A percentile compares a stretch with the other conserved stretches of the same genome.
phyloP scores from a whole-genome alignment of 306 rosid genomes.

The peach (Prunus persica) region DNA sequence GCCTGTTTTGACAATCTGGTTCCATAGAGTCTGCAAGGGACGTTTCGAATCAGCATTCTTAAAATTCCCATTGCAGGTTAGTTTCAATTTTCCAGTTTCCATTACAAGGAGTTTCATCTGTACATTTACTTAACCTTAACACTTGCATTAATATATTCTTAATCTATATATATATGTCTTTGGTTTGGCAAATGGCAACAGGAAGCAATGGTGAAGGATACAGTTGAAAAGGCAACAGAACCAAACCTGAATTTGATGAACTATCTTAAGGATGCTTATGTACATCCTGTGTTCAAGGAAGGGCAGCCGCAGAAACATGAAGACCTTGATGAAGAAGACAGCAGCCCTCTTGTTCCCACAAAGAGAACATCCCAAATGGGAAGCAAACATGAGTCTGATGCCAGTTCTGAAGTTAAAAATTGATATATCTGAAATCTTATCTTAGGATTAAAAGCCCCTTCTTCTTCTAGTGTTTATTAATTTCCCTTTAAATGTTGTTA shows the following conservation, averaged over 20 bases:
- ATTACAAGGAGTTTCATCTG: background rate
- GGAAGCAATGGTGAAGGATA: conserved; percentile 96
- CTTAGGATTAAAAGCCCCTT: background rate
- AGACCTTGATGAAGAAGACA: conserved; percentile 67
- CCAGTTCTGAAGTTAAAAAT: conserved; percentile 12
- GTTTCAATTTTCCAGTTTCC: conserved; percentile 6
- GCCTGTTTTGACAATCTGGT: conserved; percentile 82
- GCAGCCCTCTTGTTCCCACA: conserved; percentile 69
- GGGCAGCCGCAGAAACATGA: conserved; percentile 26
- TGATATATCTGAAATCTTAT: background rate
- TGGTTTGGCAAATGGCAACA: conserved; percentile 29
- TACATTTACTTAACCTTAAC: background rate
- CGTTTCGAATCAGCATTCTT: conserved; percentile 83
- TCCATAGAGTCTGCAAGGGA: conserved; percentile 70
- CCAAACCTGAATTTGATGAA: conserved; percentile 66
- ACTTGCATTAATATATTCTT: too few relatives aligned
- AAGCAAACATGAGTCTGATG: conserved; percentile 49
- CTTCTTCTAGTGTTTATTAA: background rate
- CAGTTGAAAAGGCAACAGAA: conserved; percentile 72
- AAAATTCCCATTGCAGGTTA: conserved; percentile 73
- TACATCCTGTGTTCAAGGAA: conserved; percentile 71
- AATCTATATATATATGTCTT: background rate
- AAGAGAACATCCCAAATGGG: conserved; percentile 45
- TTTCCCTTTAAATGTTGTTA: background rate
- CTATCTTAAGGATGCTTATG: conserved; percentile 66